Evolutionary conservation across 2,329 filamentous ascomycete genomes (phyloP).

Genomic region (Calonectria naviculata): DNA sequence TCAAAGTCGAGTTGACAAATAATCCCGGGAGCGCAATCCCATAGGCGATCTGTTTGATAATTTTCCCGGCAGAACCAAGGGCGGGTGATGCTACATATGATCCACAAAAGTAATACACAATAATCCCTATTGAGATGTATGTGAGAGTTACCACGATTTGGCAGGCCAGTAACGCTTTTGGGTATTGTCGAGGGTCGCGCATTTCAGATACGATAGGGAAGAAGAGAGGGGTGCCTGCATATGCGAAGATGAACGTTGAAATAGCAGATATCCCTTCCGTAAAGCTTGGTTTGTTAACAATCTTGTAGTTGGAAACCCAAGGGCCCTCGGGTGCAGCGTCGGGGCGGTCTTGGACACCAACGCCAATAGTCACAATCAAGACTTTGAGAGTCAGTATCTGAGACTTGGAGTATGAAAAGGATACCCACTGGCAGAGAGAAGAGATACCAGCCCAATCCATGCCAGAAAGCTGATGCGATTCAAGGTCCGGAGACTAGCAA

Average conservation of each 20-base stretch:
- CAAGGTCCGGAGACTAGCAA: conserved; percentile 9
- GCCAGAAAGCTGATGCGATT: conserved; percentile 7
- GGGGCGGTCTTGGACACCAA: conserved; percentile 33
- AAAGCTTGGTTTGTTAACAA: conserved; percentile 45
- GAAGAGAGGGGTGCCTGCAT: conserved; percentile 49
- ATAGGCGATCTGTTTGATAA: conserved; percentile 57
- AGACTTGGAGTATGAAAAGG: too few relatives aligned
- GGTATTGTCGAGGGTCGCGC: conserved; percentile 43
- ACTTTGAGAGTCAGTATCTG: conserved; percentile 3
- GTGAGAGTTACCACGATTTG: conserved; percentile 43
- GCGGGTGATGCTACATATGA: conserved; percentile 59
- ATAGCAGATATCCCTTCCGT: conserved; percentile 44
- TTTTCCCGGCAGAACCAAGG: conserved; percentile 55
- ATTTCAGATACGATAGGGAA: conserved; percentile 47
- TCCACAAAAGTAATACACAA: conserved; percentile 59
- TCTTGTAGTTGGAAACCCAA: conserved; percentile 46
- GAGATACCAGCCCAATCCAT: not conserved
- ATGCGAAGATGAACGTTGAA: conserved; percentile 50
- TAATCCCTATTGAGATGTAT: conserved; percentile 47
- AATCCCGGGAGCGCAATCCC: conserved; percentile 48
- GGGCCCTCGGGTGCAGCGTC: conserved; percentile 27
- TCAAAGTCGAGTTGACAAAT: conserved; percentile 39
- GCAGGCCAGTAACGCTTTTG: conserved; percentile 39
- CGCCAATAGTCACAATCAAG: conserved; percentile 35
- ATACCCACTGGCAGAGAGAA: conserved; percentile 25